Evolutionary conservation across 225 moss, liverwort and hornwort species (phyloP).

Genomic region (Antitrichia curtipendula): DNA sequence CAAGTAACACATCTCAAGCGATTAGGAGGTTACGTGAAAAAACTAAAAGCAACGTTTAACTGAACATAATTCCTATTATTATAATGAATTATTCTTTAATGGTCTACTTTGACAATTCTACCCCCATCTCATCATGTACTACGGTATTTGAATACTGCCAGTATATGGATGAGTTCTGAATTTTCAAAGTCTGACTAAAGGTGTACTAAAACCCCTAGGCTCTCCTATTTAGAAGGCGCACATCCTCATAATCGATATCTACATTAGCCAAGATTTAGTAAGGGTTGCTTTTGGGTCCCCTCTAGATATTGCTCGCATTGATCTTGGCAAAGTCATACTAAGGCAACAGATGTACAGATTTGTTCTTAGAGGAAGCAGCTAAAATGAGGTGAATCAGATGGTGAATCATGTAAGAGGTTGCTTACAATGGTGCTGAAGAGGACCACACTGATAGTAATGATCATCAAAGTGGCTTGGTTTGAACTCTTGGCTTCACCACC

Average conservation of each 20-base stretch:
- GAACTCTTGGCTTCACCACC: conserved; percentile 60
- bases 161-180: not conserved
- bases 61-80: not conserved
- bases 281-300: not conserved
- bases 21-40: not conserved
- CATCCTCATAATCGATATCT: not conserved
- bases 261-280: not conserved
- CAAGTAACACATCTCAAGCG: not conserved
- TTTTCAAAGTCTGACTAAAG: not conserved
- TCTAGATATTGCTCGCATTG: not conserved
- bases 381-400: not conserved
- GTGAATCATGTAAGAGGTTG: not conserved
- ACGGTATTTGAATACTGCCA: not conserved
- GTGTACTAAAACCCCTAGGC: not conserved
- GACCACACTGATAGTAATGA: conserved; percentile 62
- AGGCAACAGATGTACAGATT: not conserved
- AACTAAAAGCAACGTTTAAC: not conserved
- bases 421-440: conserved; percentile 64
- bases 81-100: not conserved
- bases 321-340: not conserved
- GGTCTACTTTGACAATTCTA: not conserved
- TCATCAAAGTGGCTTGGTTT: conserved; percentile 63
- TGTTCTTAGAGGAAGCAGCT: not conserved
- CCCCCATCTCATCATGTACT: not conserved
- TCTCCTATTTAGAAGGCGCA: not conserved